Base-by-base conservation (phyloP, 495 filamentous ascomycete genomes). In the Penicillium ochrochloron region DNA sequence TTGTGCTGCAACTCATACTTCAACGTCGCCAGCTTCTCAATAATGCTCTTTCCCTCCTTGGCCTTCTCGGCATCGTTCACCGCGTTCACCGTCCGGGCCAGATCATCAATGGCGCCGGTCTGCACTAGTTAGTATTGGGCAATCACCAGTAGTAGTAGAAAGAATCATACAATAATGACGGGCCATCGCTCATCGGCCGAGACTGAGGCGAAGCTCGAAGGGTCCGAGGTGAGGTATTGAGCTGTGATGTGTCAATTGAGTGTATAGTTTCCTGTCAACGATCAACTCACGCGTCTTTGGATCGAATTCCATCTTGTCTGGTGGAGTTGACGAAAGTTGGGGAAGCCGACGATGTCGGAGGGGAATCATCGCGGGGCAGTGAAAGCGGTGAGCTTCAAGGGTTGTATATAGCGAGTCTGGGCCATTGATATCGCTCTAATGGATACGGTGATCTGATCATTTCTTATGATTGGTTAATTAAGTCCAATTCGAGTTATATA, bases 1-100 rank as follows among this genome's bases (percentile, higher is more conserved):
- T 97, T 86, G 75, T 99, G 95, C 72, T 97, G 95, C 48, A 97
- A 75, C 79, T 99, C 94, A 78, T 98, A 97, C 78, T 99, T 99
- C 65, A 99, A 82, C 69, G 84, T 86, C 15, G 90, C 89, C 2
- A 99, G 81, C 58, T 89, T 85, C 73, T 88, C 88, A 41, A 96
- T 84, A 63, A 99, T 95, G 64, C 75, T 79, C 78, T 97, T 97
- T 63, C 95, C 95, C 70, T 99, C 95, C 29, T 84, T 84, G 17
- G 77, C 73, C 74, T 91, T 90, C 42, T 85, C 86, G 2, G 84
- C 73, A 25, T 84, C 83, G 31, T 81, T 78, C 23, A 83, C 83
- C 37, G 75, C 61, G 41, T 59, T 64, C 0, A 92, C 88, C 21
- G 90, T 84, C 5, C 90, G 90, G 77, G 97, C 93, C 23, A 94